A percentile compares a stretch with the other conserved stretches of the same genome.
These are phyloP conservation scores for Clonostachys rosea DNA, from an alignment of 2,329 filamentous ascomycete genomes.

Conservation along the genomic window DNA sequence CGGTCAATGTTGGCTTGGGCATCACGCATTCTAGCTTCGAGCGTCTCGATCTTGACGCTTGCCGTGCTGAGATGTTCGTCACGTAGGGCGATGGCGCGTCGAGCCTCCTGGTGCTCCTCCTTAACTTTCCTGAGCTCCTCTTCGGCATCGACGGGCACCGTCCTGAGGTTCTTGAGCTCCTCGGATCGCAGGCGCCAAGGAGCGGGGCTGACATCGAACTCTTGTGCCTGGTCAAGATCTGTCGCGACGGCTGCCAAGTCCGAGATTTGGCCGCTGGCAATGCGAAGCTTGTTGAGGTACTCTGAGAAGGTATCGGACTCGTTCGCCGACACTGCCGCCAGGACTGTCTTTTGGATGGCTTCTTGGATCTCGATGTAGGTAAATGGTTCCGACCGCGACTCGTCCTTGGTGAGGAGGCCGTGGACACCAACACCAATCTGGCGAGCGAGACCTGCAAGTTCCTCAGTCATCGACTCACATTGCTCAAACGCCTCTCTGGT, in stretches of 20 bases:
- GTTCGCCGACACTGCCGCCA: slow-evolving; percentile 42
- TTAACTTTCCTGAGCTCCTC: slow-evolving; percentile 78
- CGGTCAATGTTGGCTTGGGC: slow-evolving; percentile 71
- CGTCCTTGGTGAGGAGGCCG: slow-evolving; percentile 59
- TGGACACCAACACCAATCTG: slow-evolving; percentile 64
- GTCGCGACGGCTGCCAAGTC: slow-evolving; percentile 67
- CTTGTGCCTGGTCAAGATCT: slow-evolving; percentile 68
- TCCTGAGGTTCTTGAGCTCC: slow-evolving; percentile 78
- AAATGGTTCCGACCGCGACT: slow-evolving; percentile 64
- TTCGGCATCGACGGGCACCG: slow-evolving; percentile 75
- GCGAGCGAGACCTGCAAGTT: slow-evolving; percentile 62
- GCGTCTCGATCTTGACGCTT: slow-evolving; percentile 87
- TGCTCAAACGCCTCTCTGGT: slow-evolving; percentile 66
- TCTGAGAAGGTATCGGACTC: slow-evolving; percentile 68
- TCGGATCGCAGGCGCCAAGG: slow-evolving; percentile 83
- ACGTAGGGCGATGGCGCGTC: slow-evolving; percentile 64
- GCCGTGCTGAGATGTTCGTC: slow-evolving; percentile 84
- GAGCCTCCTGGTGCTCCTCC: slow-evolving; percentile 74
- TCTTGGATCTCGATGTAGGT: slow-evolving; percentile 62
- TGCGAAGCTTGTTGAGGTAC: slow-evolving; percentile 63
- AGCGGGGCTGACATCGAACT: slow-evolving; percentile 70
- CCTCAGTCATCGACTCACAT: slow-evolving; percentile 59
- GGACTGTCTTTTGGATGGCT: slow-evolving; percentile 51
- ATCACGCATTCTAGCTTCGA: slow-evolving; percentile 83
- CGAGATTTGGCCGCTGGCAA: slow-evolving; percentile 57